Evolutionary conservation across 371 early-diverging fungal genomes (phyloP).

Genomic region (Mucor mucedo): DNA sequence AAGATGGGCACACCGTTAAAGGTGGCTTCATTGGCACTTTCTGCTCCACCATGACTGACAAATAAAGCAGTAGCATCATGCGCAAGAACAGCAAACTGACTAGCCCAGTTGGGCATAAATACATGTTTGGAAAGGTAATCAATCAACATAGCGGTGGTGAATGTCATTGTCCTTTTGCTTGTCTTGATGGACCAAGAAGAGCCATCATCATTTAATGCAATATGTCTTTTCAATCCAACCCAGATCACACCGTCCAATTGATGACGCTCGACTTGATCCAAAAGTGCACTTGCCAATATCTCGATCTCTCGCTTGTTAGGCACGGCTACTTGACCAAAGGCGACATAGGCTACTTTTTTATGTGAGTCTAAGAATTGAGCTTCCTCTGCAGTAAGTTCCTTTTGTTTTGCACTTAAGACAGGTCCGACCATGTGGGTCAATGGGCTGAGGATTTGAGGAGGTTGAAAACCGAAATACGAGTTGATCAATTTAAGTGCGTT

Average conservation of each 20-base stretch:
- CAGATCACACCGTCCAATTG: slow-evolving; percentile 41
- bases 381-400: slow-evolving; percentile 12
- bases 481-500: slow-evolving; percentile 30
- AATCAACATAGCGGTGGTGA: no score
- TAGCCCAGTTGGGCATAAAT: slow-evolving; percentile 32
- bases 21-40: slow-evolving; percentile 36
- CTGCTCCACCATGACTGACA: slow-evolving; percentile 47
- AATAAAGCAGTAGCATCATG: slow-evolving; percentile 41
- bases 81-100: slow-evolving; percentile 37
- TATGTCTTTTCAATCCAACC: slow-evolving; percentile 16
- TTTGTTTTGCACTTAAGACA: slow-evolving; percentile 13
- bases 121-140: neutral
- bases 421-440: slow-evolving; percentile 41
- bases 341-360: slow-evolving; percentile 32
- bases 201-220: neutral
- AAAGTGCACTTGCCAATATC: slow-evolving; percentile 25
- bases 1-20: slow-evolving; percentile 34
- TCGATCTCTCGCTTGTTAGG: slow-evolving; percentile 15
- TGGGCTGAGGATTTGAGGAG: slow-evolving; percentile 34
- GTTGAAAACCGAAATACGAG: slow-evolving; percentile 30
- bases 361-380: slow-evolving; percentile 24
- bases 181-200: neutral
- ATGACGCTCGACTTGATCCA: slow-evolving; percentile 25
- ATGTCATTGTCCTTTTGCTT: no score
- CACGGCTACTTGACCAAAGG: slow-evolving; percentile 37